Evolutionary conservation across 176 grass and related monocot species (phyloP).

Genomic region (Urochloa ruziziensis): DNA sequence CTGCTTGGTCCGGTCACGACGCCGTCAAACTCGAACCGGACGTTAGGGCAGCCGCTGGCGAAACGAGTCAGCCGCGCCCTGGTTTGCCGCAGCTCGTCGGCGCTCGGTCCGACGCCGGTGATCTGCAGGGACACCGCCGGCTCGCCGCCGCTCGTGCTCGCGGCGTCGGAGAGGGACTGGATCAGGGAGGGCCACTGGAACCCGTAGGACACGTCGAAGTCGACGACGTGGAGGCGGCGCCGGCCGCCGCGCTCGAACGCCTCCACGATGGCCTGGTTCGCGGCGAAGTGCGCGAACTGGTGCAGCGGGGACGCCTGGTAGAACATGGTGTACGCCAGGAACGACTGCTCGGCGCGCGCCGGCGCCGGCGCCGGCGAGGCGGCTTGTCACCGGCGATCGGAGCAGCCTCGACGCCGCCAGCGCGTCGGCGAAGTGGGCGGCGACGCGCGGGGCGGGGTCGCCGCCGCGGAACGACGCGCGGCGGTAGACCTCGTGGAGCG

Average conservation of each 20-base stretch:
- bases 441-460: slow-evolving; percentile 63
- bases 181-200: slow-evolving; percentile 97
- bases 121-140: slow-evolving; percentile 51
- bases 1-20: slow-evolving; percentile 17
- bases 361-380: neutral
- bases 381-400: neutral
- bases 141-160: neutral
- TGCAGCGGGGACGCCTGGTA: slow-evolving; percentile 66
- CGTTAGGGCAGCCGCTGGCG: slow-evolving; percentile 49
- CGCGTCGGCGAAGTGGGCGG: slow-evolving; percentile 62
- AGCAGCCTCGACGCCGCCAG: slow-evolving; percentile 45
- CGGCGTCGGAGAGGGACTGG: slow-evolving; percentile 67
- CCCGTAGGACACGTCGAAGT: slow-evolving; percentile 77
- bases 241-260: slow-evolving; percentile 51
- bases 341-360: slow-evolving; percentile 29
- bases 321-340: slow-evolving; percentile 68
- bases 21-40: slow-evolving; percentile 68
- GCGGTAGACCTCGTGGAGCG: slow-evolving; percentile 56
- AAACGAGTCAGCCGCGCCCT: slow-evolving; percentile 53
- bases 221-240: slow-evolving; percentile 58
- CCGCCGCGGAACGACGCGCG: slow-evolving; percentile 36
- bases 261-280: slow-evolving; percentile 93
- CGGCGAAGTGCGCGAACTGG: slow-evolving; percentile 90
- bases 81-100: slow-evolving; percentile 59
- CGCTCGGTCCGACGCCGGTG: slow-evolving; percentile 54